phyloP scores from a whole-genome alignment of 2,329 filamentous ascomycete genomes.

The Penicillium sp. region DNA sequence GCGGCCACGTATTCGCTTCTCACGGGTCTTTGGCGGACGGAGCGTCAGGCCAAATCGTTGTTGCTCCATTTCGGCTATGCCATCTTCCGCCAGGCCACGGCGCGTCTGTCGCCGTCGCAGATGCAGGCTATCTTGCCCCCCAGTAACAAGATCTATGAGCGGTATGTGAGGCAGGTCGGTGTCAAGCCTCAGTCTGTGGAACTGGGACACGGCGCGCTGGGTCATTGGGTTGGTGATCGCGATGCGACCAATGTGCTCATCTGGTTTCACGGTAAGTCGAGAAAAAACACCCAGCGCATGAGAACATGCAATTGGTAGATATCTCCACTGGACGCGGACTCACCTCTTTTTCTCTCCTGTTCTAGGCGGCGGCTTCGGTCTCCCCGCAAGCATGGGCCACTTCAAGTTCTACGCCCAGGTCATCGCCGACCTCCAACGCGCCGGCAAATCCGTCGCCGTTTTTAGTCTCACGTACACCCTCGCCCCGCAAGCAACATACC shows the following conservation, averaged over 20 bases:
- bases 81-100: conserved; percentile 37
- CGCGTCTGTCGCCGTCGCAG: conserved; percentile 34
- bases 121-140: conserved; percentile 37
- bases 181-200: conserved; percentile 34
- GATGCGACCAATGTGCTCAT: conserved; percentile 45
- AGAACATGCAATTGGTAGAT: neutral
- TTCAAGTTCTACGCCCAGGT: conserved; percentile 54
- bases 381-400: conserved; percentile 53
- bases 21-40: conserved; percentile 34
- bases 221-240: conserved; percentile 45
- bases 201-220: conserved; percentile 39
- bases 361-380: conserved; percentile 60
- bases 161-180: conserved; percentile 31
- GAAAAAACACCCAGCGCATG: too few species aligned
- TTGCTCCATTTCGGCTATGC: conserved; percentile 43
- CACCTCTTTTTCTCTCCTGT: neutral
- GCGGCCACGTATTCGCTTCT: conserved; percentile 35
- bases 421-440: conserved; percentile 45
- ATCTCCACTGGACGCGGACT: neutral
- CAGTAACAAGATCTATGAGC: conserved; percentile 37
- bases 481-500: conserved; percentile 51
- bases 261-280: conserved; percentile 41
- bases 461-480: conserved; percentile 63
- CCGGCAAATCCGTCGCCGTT: conserved; percentile 52
- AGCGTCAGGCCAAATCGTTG: conserved; percentile 35